Conservation (phyloP, 352 stramenopile genomes). For the Phytophthora pseudosyringae region DNA sequence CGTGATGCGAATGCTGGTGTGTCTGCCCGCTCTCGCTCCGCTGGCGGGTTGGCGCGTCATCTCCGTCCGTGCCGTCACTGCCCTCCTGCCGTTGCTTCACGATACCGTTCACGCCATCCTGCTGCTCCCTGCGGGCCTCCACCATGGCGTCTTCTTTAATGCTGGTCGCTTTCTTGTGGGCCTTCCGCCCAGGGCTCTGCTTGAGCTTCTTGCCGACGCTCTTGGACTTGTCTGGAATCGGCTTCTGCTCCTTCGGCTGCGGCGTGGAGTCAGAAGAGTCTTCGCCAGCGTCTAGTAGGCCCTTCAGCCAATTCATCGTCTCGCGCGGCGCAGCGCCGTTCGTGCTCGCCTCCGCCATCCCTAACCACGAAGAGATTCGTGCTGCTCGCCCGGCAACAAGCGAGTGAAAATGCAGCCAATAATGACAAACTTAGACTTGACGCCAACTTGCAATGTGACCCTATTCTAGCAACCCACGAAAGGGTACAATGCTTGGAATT, state of each 20-base stretch:
- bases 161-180: background rate
- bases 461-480: background rate
- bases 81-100: background rate
- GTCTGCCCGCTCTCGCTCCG: background rate
- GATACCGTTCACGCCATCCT: background rate
- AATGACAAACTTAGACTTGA: conserved; percentile 3
- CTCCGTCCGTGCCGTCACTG: background rate
- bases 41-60: background rate
- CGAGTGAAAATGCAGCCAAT: background rate
- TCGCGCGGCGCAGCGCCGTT: background rate
- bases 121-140: background rate
- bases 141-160: background rate
- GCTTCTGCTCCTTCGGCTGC: conserved; percentile 6
- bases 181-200: background rate
- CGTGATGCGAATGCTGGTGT: background rate
- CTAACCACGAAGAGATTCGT: background rate
- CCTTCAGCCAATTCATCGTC: conserved; percentile 4
- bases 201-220: conserved; percentile 6
- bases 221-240: background rate
- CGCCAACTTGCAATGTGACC: background rate
- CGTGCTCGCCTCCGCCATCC: background rate
- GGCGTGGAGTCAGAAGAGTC: conserved; percentile 22
- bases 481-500: too few species aligned
- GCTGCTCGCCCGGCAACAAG: background rate
- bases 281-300: conserved; percentile 7